These are phyloP conservation scores for Quercus tomentella DNA, from an alignment of 331 rosid genomes.

Conservation along the genomic window DNA sequence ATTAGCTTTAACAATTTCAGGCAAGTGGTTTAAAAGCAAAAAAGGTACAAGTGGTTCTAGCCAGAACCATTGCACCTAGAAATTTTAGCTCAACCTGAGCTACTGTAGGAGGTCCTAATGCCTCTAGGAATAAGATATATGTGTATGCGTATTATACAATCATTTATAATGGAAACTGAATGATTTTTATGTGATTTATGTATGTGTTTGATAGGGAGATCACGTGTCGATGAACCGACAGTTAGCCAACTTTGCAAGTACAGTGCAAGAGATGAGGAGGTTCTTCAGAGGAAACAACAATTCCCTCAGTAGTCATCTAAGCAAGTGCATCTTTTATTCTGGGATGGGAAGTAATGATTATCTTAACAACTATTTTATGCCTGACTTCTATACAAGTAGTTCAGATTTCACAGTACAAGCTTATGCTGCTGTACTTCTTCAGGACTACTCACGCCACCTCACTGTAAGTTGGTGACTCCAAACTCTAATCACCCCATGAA, in stretches of 20 bases:
- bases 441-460: slow-evolving; percentile 67
- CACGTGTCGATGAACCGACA: slow-evolving; percentile 72
- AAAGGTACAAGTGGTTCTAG: too few relatives aligned
- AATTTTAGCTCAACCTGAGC: too few relatives aligned
- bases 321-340: slow-evolving; percentile 66
- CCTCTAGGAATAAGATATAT: not conserved
- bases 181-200: not conserved
- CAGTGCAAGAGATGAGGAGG: slow-evolving; percentile 58
- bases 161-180: not conserved
- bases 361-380: slow-evolving; percentile 86
- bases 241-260: slow-evolving; percentile 52
- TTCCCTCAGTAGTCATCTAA: slow-evolving; percentile 45
- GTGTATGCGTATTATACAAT: not conserved
- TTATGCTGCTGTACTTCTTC: slow-evolving; percentile 62
- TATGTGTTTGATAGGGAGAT: slow-evolving; percentile 52
- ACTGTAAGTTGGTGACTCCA: slow-evolving; percentile 30
- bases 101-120: too few relatives aligned
- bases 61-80: too few relatives aligned
- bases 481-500: not conserved
- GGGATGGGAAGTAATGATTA: slow-evolving; percentile 99
- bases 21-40: too few relatives aligned
- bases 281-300: slow-evolving; percentile 61
- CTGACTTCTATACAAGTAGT: slow-evolving; percentile 61
- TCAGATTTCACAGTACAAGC: slow-evolving; percentile 52
- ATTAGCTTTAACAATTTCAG: too few relatives aligned